These are phyloP conservation scores for Helianthus tuberosus DNA, from an alignment of 129 eudicot species.

Conservation along the genomic window DNA sequence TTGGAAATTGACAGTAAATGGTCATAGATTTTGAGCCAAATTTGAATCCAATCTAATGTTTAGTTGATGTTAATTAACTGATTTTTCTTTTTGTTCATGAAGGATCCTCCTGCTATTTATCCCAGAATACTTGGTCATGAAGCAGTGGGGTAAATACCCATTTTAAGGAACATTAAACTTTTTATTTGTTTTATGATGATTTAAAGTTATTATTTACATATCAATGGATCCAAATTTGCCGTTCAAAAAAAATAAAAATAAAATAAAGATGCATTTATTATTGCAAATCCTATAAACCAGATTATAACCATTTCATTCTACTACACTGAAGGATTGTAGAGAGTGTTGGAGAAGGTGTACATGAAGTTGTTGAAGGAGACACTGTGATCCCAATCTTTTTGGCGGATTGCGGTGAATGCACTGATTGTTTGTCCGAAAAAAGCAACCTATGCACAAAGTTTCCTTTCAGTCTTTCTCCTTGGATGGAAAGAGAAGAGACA, in stretches of 20 bases:
- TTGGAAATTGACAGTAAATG: slow-evolving; percentile 52
- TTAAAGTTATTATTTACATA: background rate
- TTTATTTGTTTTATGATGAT: background rate
- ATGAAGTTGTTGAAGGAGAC: slow-evolving; percentile 69
- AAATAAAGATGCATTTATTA: background rate
- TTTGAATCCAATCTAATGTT: slow-evolving; percentile 38
- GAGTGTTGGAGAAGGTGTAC: slow-evolving; percentile 79
- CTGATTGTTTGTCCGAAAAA: slow-evolving; percentile 65
- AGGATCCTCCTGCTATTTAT: slow-evolving; percentile 72
- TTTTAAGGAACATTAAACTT: background rate
- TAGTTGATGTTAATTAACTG: slow-evolving; percentile 7
- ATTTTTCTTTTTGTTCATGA: slow-evolving; percentile 20
- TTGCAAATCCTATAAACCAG: background rate
- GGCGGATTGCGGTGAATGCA: slow-evolving; percentile 83
- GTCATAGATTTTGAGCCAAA: background rate
- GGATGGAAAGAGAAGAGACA: slow-evolving; percentile 77
- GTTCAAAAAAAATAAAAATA: no score
- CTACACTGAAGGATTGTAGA: slow-evolving; percentile 65
- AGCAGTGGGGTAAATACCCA: slow-evolving; percentile 68
- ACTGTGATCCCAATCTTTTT: slow-evolving; percentile 69
- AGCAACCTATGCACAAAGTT: slow-evolving; percentile 81
- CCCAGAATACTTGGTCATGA: slow-evolving; percentile 95
- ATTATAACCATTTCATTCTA: slow-evolving; percentile 23
- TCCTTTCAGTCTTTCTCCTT: slow-evolving; percentile 57
- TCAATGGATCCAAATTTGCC: no score